phyloP scores from a whole-genome alignment of 2,329 filamentous ascomycete genomes.

The Mycosphaerella arachidis region DNA sequence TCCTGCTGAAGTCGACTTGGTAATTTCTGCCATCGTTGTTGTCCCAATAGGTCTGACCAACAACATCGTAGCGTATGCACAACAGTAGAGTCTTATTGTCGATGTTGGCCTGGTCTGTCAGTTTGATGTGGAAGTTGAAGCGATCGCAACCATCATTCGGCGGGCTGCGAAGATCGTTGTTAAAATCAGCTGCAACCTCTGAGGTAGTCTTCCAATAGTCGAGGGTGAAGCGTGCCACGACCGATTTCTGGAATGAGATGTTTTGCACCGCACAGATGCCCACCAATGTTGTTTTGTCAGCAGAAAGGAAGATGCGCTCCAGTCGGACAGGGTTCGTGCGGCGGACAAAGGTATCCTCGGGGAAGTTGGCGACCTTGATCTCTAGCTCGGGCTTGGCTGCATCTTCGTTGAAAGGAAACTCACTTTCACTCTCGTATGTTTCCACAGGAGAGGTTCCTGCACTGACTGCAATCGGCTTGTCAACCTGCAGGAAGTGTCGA shows the following conservation, averaged over 20 bases:
- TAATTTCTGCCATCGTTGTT: conserved; percentile 86
- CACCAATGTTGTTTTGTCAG: conserved; percentile 79
- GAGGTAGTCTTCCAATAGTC: conserved; percentile 99
- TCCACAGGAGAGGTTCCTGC: conserved; percentile 89
- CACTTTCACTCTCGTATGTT: conserved; percentile 75
- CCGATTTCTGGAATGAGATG: conserved; percentile 79
- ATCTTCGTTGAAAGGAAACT: conserved; percentile 74
- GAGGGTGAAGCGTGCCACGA: conserved; percentile 89
- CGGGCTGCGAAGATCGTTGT: conserved; percentile 66
- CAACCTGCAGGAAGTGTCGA: conserved; percentile 89
- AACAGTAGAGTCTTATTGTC: conserved; percentile 90
- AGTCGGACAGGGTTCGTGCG: conserved; percentile 67
- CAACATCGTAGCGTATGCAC: conserved; percentile 82
- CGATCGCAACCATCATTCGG: conserved; percentile 67
- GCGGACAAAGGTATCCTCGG: conserved; percentile 59
- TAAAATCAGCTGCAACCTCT: conserved; percentile 85
- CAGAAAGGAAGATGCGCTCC: conserved; percentile 80
- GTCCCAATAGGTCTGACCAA: conserved; percentile 87
- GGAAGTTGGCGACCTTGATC: conserved; percentile 79
- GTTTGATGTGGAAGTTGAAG: conserved; percentile 90
- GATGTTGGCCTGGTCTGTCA: conserved; percentile 85
- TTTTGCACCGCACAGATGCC: conserved; percentile 84
- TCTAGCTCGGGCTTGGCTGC: conserved; percentile 72
- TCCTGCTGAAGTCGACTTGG: conserved; percentile 74
- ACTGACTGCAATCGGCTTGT: conserved; percentile 92